Base-by-base conservation (phyloP, 805 yeast genomes). In the Hanseniaspora meyeri region DNA sequence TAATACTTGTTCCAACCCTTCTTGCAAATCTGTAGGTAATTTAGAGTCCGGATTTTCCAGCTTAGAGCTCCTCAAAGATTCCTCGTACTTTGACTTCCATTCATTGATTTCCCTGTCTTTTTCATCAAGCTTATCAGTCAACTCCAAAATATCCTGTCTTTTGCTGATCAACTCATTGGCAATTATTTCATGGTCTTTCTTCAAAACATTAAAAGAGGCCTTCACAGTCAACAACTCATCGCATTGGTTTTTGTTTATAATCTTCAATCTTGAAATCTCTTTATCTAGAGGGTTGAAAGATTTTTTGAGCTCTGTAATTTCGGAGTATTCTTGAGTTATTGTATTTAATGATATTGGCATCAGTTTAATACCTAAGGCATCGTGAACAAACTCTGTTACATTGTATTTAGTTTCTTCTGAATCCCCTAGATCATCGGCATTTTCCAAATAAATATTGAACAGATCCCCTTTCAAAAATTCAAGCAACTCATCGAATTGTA, bases 131-230 rank as follows among this genome's bases (percentile, higher is more conserved):
- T 87, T 95, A 62, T 87, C 91, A 51, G 77, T 73, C 29, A 91
- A 67, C 37, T 84, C 83, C 2, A 95, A 96, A 29, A 85, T 74
- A 55, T 74, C 77, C 43, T 90, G 78, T 64, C 93, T 82, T 42
- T 86, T 83, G 60, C 80, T 80, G 37, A 91, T 88, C 82, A 93
- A 80, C 61, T 82, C 87, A 69, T 90, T 91, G 4, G 95, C 95
- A 40, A 89, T 79, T 55, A 80, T 85, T 32, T 89, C 79, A 68
- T 93, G 97, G 64, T 90, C 96, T 59, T 79, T 75, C 65, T 87
- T 88, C 58, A 91, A 71, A 1, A 79, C 72, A 3, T 83, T 79
- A 64, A 82, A 82, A 24, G 83, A 78, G 17, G 81, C 74, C 67
- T 88, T 95, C 40, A 89, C 73, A 58, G 80, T 77, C 64, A 85